Evolutionary conservation across 306 rosid genomes (phyloP), one percentile per base, ranked within the genome.

Genomic region (Chamaecrista fasciculata): DNA sequence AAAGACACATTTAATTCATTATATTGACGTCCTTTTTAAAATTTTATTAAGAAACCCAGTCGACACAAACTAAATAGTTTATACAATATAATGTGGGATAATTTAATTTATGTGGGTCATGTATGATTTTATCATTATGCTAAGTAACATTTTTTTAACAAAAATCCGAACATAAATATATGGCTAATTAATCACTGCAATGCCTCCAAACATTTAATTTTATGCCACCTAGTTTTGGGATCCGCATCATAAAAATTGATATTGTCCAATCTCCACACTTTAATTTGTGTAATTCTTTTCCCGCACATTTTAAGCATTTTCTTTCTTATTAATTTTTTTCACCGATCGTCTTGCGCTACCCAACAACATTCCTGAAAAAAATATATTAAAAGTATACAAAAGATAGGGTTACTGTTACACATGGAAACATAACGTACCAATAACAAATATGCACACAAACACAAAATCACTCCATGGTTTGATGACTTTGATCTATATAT

Each of bases 171-270:
- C n/a, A n/a, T n/a, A n/a, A n/a, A n/a, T n/a, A n/a, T n/a, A n/a
- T n/a, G n/a, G 28, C 67, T 70, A 44, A 70, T 26, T 7, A 55
- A 11, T 6, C 12, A 9, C 74, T 18, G 71, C 60, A 39, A 47
- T 66, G 47, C 72, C 74, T 73, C 66, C 76, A 78, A 69, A 69
- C 79, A 75, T 39, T 50, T 79, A 61, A 77, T 76, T 83, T 49
- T 77, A 69, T n/a, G n/a, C n/a, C n/a, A n/a, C n/a, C n/a, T n/a
- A n/a, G n/a, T n/a, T 61, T 77, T 70, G 84, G 85, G 82, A 75
- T 72, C 57, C 62, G 78, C 66, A 80, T 82, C 69, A 44, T 63
- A n/a, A 72, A 24, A 72, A 57, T 67, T 24, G 26, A 2, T 56
- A 58, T 70, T 77, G 78, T 69, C 74, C 79, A 24, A 77, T 73